These are phyloP conservation scores for Vitis labrusca DNA, from an alignment of 164 flowering plant species.

Conservation along the genomic window DNA sequence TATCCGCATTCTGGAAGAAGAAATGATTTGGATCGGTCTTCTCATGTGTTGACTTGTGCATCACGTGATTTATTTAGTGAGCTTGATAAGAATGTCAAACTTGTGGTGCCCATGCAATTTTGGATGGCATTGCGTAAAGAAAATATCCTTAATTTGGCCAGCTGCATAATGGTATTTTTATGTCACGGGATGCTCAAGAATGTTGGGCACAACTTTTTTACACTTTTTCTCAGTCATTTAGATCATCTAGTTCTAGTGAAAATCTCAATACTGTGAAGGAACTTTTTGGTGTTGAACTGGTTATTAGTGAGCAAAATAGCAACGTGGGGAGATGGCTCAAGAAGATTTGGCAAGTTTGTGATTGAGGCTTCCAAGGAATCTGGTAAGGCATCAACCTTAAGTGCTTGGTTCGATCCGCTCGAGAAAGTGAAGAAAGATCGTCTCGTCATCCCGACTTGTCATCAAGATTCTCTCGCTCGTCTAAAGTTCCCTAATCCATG, in stretches of 20 bases:
- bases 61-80: constrained; percentile 85
- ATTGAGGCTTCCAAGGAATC: no score
- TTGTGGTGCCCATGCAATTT: constrained; percentile 94
- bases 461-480: constrained; percentile 76
- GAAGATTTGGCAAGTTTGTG: no score
- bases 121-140: constrained; percentile 54
- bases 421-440: constrained; percentile 88
- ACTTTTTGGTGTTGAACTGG: no score
- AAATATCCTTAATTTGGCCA: no score
- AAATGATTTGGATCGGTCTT: constrained; percentile 76
- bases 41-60: constrained; percentile 84
- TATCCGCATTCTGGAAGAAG: constrained; percentile 63
- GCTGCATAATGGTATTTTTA: no score
- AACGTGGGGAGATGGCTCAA: no score
- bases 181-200: no score
- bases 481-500: constrained; percentile 51
- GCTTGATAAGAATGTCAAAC: constrained; percentile 81
- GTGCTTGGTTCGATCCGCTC: constrained; percentile 88
- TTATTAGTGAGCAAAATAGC: no score
- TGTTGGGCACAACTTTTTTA: no score
- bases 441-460: constrained; percentile 53
- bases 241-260: no score
- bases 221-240: no score
- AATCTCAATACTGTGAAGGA: no score
- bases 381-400: constrained; percentile 9